Percentiles rank a stretch among this genome's conserved stretches.
Evolutionary conservation across 345 rosid species (phyloP).

Genomic region (Rhodomyrtus tomentosa): DNA sequence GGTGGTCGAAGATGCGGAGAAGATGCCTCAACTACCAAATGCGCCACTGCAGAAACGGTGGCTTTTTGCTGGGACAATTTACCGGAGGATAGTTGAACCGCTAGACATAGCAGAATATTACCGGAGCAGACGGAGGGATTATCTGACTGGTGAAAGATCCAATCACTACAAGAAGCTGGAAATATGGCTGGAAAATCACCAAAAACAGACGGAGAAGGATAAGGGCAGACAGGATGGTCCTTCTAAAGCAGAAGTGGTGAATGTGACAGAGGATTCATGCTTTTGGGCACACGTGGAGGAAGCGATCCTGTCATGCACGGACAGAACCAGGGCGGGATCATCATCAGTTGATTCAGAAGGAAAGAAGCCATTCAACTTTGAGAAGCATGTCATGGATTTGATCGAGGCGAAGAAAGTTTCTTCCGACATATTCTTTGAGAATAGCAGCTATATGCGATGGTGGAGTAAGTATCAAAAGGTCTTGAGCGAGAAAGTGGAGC

Average conservation of each 20-base stretch:
- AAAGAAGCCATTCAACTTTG: too few relatives aligned
- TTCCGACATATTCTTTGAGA: too few relatives aligned
- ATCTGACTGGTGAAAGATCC: constrained; percentile 27
- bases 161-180: constrained; percentile 35
- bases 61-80: constrained; percentile 38
- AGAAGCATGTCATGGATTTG: too few relatives aligned
- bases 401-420: too few relatives aligned
- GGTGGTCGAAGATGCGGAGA: constrained; percentile 36
- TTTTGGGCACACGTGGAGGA: constrained; percentile 84
- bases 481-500: too few relatives aligned
- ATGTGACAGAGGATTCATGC: constrained; percentile 51
- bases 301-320: constrained; percentile 21
- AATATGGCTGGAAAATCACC: constrained; percentile 21
- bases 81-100: constrained; percentile 66
- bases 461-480: too few relatives aligned
- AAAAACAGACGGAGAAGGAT: not conserved
- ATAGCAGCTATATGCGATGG: too few relatives aligned
- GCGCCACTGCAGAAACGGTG: constrained; percentile 12
- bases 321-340: not conserved
- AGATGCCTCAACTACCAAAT: constrained; percentile 34
- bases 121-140: constrained; percentile 7
- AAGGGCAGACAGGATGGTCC: not conserved
- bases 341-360: too few relatives aligned
- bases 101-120: constrained; percentile 11
- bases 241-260: not conserved